These are phyloP conservation scores for Fomitopsis pinicola DNA, from an alignment of 1,284 basidiomycete species.

Conservation along the genomic window DNA sequence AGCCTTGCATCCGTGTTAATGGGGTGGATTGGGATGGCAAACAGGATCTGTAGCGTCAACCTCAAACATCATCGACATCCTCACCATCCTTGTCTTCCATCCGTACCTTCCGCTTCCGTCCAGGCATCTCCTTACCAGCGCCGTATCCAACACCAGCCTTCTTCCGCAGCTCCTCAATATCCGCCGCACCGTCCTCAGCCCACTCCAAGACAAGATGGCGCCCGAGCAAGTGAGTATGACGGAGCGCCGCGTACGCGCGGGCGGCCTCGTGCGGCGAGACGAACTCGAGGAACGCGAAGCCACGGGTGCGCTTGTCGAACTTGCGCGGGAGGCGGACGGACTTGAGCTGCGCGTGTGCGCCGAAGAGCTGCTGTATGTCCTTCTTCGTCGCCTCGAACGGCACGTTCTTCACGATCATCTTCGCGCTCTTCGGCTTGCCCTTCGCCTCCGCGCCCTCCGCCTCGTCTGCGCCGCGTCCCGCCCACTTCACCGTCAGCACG, in stretches of 20 bases:
- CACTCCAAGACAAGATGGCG: slow-evolving; percentile 93
- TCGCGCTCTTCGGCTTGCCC: slow-evolving; percentile 58
- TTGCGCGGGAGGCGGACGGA: slow-evolving; percentile 87
- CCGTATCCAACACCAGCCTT: slow-evolving; percentile 78
- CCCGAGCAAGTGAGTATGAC: slow-evolving; percentile 94
- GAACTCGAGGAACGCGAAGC: slow-evolving; percentile 97
- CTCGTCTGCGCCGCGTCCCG: slow-evolving; percentile 78
- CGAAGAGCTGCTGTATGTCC: slow-evolving; percentile 86
- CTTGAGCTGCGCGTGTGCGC: slow-evolving; percentile 89
- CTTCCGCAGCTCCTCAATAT: slow-evolving; percentile 71
- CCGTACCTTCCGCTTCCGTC: slow-evolving; percentile 65
- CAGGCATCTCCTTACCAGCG: slow-evolving; percentile 62
- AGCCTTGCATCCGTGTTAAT: too few relatives aligned
- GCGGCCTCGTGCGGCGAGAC: slow-evolving; percentile 83
- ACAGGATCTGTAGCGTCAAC: neutral
- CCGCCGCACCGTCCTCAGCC: slow-evolving; percentile 75
- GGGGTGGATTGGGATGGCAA: too few relatives aligned
- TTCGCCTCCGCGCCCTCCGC: slow-evolving; percentile 40
- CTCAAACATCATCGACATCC: slow-evolving; percentile 14
- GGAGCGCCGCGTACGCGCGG: slow-evolving; percentile 78
- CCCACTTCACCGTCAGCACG: slow-evolving; percentile 80
- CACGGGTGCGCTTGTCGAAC: slow-evolving; percentile 80
- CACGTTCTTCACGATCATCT: slow-evolving; percentile 96
- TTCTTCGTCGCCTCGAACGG: slow-evolving; percentile 96
- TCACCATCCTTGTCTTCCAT: slow-evolving; percentile 36